Evolutionary conservation across 805 yeast genomes (phyloP).

Genomic region (Ogataea saltuana): DNA sequence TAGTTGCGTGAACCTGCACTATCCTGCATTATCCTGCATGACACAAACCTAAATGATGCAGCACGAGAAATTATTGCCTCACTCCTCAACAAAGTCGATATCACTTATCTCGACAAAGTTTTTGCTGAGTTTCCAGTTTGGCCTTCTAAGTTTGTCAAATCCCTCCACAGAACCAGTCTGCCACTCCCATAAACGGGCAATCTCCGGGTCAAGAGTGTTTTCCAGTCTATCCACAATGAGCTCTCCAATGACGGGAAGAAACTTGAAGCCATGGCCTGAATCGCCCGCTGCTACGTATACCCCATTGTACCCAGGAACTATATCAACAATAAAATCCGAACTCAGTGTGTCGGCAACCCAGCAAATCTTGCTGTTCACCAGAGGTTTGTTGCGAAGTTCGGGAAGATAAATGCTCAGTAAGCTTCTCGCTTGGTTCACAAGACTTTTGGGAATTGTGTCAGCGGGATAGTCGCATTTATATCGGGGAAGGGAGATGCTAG

Average conservation of each 20-base stretch:
- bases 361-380: slow-evolving; percentile 39
- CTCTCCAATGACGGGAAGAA: slow-evolving; percentile 46
- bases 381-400: slow-evolving; percentile 36
- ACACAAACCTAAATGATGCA: neutral
- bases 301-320: slow-evolving; percentile 35
- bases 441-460: slow-evolving; percentile 40
- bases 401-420: slow-evolving; percentile 40
- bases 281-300: slow-evolving; percentile 48
- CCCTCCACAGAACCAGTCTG: no score
- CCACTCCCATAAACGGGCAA: slow-evolving; percentile 37
- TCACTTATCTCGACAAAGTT: slow-evolving; percentile 11
- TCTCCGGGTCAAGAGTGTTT: slow-evolving; percentile 28
- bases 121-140: slow-evolving; percentile 21
- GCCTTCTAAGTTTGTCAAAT: slow-evolving; percentile 5
- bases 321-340: slow-evolving; percentile 43
- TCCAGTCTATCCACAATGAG: slow-evolving; percentile 39
- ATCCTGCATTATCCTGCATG: neutral
- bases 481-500: slow-evolving; percentile 38
- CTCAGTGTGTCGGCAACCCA: slow-evolving; percentile 44
- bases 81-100: slow-evolving; percentile 12
- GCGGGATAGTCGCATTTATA: slow-evolving; percentile 34
- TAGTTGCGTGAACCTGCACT: neutral
- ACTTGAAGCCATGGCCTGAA: slow-evolving; percentile 50
- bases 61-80: neutral
- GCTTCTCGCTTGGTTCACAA: slow-evolving; percentile 31